Evolutionary conservation across 345 rosid species (phyloP), one percentile per base, ranked within the genome.

Genomic region (Euclidium syriacum): DNA sequence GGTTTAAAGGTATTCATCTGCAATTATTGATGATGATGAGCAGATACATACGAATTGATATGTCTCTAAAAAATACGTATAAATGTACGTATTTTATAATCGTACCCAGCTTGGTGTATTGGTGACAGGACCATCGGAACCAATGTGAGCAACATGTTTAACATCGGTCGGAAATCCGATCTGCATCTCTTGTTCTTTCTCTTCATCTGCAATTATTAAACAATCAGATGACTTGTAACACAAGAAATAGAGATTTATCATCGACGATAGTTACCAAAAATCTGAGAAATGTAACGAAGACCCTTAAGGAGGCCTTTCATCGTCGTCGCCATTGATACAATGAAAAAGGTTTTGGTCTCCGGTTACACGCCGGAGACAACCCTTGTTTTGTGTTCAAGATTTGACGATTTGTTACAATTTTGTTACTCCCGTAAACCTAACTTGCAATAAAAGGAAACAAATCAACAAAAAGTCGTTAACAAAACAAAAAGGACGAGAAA

Each of bases 101-200:
- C 36, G 4, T 81, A 85, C 92, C 86, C 88, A 81, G 78, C 83
- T 83, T 8, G 88, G 88, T 0, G 77, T 58, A 50, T 67, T 80
- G 36, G 72, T 62, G 22, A 82, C 64, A 24, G 86, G 86, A 41
- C 81, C 86, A 19, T 92, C 97, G 80, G 85, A 80, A 62, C 97
- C 98, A 15, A 91, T 91, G 49, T 91, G 98, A 22, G 98, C 91
- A n/a, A 91, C 96, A 64, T 91, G 98, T 75, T 91, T 91, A 61
- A 91, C 98, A 76, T 91, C 95, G 15, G 98, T 91, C 22, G 98
- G 98, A 42, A 26, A 55, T 44, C 98, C 98, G 33, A 91, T 91
- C 77, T 79, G 84, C 83, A 91, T 86, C 69, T 91, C 96, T 44
- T 78, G 54, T 58, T 86, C 92, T 67, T 86, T 82, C 68, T 84